Conservation (phyloP, 805 yeast genomes). For the Spathaspora boniae region DNA sequence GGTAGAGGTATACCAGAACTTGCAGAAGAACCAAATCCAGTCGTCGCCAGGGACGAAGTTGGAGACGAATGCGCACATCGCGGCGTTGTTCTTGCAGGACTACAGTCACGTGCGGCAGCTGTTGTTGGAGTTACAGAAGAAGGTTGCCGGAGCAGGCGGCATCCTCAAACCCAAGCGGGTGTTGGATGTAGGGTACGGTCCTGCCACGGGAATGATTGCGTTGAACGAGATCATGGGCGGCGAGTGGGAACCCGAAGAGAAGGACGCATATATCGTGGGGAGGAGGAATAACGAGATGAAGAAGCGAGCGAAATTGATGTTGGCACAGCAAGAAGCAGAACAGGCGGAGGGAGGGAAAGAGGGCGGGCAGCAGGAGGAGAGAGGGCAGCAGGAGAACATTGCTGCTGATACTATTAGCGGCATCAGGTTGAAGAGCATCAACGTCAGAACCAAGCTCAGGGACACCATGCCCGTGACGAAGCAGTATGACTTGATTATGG, state of each 20-base stretch:
- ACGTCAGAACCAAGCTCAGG: conserved; percentile 52
- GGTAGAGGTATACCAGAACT: conserved; percentile 48
- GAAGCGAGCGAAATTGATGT: conserved; percentile 69
- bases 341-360: conserved; percentile 10
- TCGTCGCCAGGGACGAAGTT: conserved; percentile 35
- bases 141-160: conserved; percentile 44
- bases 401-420: conserved; percentile 30
- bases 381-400: conserved; percentile 7
- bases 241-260: conserved; percentile 54
- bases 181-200: conserved; percentile 84
- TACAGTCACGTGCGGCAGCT: conserved; percentile 69
- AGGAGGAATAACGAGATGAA: conserved; percentile 59
- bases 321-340: conserved; percentile 55
- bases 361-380: conserved; percentile 14
- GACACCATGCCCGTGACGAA: conserved; percentile 49
- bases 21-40: conserved; percentile 55
- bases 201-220: conserved; percentile 88
- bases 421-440: conserved; percentile 55
- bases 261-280: conserved; percentile 74
- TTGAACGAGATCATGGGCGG: conserved; percentile 77
- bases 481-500: conserved; percentile 77
- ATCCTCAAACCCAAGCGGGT: conserved; percentile 63
- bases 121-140: conserved; percentile 56
- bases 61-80: conserved; percentile 79
- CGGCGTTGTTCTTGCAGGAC: conserved; percentile 75